These are phyloP conservation scores for Entomortierella beljakovae DNA, from an alignment of 192 early-diverging fungal genomes.

Conservation along the genomic window DNA sequence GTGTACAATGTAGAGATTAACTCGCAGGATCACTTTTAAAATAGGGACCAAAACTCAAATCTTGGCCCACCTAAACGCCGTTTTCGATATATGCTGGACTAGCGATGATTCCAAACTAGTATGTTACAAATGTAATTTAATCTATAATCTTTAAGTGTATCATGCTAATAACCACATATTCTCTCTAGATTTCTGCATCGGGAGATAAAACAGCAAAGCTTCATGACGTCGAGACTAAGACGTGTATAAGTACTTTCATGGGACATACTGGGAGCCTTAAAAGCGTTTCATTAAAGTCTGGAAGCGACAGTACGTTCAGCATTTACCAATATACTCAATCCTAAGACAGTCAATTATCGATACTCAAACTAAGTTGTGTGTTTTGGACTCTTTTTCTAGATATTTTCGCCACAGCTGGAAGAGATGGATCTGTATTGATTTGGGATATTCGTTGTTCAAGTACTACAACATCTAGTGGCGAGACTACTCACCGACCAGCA, in stretches of 20 bases:
- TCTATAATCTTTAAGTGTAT: not conserved
- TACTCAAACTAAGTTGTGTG: no score
- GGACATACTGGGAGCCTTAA: slow-evolving; percentile 81
- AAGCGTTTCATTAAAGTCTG: slow-evolving; percentile 69
- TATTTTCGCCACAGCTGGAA: slow-evolving; percentile 75
- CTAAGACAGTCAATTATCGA: not conserved
- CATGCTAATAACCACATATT: not conserved
- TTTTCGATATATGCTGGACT: slow-evolving; percentile 88
- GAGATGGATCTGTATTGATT: slow-evolving; percentile 79
- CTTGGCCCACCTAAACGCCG: slow-evolving; percentile 79
- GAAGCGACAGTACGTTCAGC: slow-evolving; percentile 65
- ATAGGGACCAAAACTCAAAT: slow-evolving; percentile 45
- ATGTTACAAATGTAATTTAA: not conserved
- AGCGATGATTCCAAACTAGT: slow-evolving; percentile 72
- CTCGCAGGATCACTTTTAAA: no score
- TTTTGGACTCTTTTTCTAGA: slow-evolving; percentile 44
- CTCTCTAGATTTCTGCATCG: slow-evolving; percentile 70
- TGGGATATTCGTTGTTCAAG: slow-evolving; percentile 82
- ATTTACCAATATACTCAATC: not conserved
- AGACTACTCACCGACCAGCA: slow-evolving; percentile 30
- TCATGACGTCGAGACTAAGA: slow-evolving; percentile 79
- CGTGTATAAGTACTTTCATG: slow-evolving; percentile 63
- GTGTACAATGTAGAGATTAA: not conserved
- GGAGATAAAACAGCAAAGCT: slow-evolving; percentile 81
- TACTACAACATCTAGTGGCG: slow-evolving; percentile 45